Conservation (phyloP, 768 basidiomycete genomes). For the Mycena sanguinolenta region DNA sequence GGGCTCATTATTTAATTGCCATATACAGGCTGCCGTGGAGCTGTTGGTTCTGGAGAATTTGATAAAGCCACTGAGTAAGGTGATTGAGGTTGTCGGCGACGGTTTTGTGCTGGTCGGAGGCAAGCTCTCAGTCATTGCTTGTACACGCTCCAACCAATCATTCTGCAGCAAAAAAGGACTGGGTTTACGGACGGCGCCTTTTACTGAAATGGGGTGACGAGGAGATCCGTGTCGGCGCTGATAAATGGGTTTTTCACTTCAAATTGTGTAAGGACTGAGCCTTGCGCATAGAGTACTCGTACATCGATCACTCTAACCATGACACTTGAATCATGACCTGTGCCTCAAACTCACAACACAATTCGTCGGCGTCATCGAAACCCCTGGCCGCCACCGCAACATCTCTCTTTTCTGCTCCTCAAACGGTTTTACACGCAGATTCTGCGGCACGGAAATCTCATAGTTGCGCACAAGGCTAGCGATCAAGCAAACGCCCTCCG, state of each 20-base stretch:
- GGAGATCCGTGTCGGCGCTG: slow-evolving; percentile 4
- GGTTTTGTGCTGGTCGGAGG: slow-evolving; percentile 31
- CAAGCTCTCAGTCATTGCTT: not conserved
- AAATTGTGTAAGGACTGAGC: not conserved
- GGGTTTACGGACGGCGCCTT: slow-evolving; percentile 28
- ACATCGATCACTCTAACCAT: not conserved
- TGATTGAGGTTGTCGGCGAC: slow-evolving; percentile 27
- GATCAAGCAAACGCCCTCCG: slow-evolving; percentile 42
- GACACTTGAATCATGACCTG: not conserved
- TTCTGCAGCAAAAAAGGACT: slow-evolving; percentile 28
- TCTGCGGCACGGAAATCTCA: slow-evolving; percentile 54
- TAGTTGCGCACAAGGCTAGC: slow-evolving; percentile 59
- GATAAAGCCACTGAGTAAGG: slow-evolving; percentile 8
- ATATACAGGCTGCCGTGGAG: slow-evolving; percentile 25
- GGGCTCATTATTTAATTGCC: too few relatives aligned
- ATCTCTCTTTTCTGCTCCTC: slow-evolving; percentile 51
- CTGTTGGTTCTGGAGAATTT: slow-evolving; percentile 23
- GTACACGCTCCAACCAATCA: not conserved
- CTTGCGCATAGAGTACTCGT: too few relatives aligned
- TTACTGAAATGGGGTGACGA: slow-evolving; percentile 30
- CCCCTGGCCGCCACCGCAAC: slow-evolving; percentile 53
- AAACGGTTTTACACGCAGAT: slow-evolving; percentile 45
- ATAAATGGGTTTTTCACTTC: slow-evolving; percentile 37
- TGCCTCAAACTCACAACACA: slow-evolving; percentile 18
- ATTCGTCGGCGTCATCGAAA: slow-evolving; percentile 53